Conservation (phyloP, 2,329 filamentous ascomycete genomes). For the Hypoxylon rubiginosum region DNA sequence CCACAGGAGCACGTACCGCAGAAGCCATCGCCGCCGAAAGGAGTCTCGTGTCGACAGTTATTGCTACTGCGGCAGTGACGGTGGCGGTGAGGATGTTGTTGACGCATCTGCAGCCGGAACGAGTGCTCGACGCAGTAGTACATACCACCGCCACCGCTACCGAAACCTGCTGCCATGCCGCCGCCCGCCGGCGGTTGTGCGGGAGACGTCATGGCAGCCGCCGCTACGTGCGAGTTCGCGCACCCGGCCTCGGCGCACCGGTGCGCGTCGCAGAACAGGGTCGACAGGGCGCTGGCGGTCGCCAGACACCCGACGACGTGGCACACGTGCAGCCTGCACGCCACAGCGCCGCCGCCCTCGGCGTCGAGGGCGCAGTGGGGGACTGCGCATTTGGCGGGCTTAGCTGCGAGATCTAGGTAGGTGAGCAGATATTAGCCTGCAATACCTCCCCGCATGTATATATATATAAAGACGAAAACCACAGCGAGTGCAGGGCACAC, state of each 20-base stretch:
- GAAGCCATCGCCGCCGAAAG: not conserved
- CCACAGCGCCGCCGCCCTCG: constrained; percentile 7
- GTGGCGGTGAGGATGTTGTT: too few species aligned
- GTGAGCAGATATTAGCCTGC: too few species aligned
- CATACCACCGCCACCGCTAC: not conserved
- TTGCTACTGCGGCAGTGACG: not conserved
- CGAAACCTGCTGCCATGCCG: not conserved
- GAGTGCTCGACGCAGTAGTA: constrained; percentile 29
- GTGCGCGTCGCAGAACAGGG: constrained; percentile 34
- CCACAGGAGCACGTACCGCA: constrained; percentile 6
- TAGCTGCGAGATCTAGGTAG: constrained; percentile 14
- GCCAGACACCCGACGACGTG: constrained; percentile 15
- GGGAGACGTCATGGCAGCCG: too few species aligned
- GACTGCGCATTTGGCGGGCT: constrained; percentile 30
- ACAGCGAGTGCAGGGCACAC: not conserved
- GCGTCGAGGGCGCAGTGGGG: constrained; percentile 29
- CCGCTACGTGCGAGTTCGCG: constrained; percentile 14
- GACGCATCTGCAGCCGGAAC: not conserved
- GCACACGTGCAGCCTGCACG: constrained; percentile 25
- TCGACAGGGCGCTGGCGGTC: not conserved
- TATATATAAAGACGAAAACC: too few species aligned
- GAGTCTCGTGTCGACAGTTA: not conserved
- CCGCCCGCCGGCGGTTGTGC: too few species aligned
- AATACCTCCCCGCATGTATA: too few species aligned
- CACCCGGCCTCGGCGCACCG: constrained; percentile 31